Evolutionary conservation across 2,329 filamentous ascomycete species (phyloP), one percentile per base, ranked within the genome.

Genomic region (Westerdykella aurantiaca): DNA sequence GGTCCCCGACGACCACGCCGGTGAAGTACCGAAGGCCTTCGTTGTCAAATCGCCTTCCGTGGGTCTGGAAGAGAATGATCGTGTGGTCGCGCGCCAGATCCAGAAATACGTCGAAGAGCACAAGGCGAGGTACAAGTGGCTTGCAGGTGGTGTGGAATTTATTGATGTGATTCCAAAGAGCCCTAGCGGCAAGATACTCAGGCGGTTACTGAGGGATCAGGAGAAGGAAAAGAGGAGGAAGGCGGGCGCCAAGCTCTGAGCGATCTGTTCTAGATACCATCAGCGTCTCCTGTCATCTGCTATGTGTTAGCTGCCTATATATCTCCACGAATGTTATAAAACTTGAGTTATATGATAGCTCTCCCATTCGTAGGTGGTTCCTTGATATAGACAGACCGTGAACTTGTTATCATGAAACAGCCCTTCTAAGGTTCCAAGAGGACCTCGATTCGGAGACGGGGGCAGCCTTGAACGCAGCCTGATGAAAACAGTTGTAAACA

Each of bases 171-270:
- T 83, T 49, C 80, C 80, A 0, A 83, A 82, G 68, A 79, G 74
- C 37, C 77, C 79, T 0, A 80, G 76, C 47, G 80, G 80, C 1
- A 83, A 83, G 73, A 82, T 83, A 47, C 57, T 83, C 50, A 65
- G 81, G 39, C 75, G 80, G 42, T 64, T 86, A 38, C 67, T 94
- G 54, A 75, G 86, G 34, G 88, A 94, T 58, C 78, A 79, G 58
- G 88, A 93, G 69, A 85, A 75, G 71, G 82, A 83, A 61, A 74
- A 73, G 46, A 77, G 83, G 61, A 79, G 80, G 61, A 75, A 76
- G 54, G 71, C 77, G 48, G 83, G 83, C 0, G 72, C 82, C 10
- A 90, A 82, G 72, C 60, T 91, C 56, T 90, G 75, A 41, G 25
- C 25, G 14, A 31, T n/a, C 14, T 42, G 40, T 3, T 12, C 3